Conservation (phyloP, 176 grass and related monocot genomes). For the Oryza coarctata region DNA sequence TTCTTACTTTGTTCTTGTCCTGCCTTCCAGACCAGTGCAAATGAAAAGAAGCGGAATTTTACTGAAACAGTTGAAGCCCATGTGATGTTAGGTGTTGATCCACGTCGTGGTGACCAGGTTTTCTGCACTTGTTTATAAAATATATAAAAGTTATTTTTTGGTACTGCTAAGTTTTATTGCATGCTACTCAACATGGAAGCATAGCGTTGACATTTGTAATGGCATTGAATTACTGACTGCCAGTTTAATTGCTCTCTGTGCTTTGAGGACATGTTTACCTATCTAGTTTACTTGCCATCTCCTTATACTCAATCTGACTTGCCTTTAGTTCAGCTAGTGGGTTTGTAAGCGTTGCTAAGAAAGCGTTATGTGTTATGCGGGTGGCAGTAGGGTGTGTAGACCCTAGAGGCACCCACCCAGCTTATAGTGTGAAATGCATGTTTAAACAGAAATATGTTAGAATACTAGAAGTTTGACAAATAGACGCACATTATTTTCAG, state of each 20-base stretch:
- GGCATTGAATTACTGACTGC: not conserved
- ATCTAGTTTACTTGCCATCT: not conserved
- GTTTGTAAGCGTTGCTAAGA: not conserved
- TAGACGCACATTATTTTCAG: not conserved
- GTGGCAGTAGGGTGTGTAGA: not conserved
- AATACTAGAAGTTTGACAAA: not conserved
- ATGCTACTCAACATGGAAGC: constrained; percentile 8
- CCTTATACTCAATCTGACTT: not conserved
- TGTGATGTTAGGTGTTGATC: constrained; percentile 95
- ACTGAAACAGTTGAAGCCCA: constrained; percentile 92
- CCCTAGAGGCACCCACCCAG: not conserved
- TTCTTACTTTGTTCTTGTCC: constrained; percentile 29
- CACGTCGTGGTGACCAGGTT: constrained; percentile 92
- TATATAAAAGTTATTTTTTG: not conserved
- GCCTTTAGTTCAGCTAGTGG: not conserved
- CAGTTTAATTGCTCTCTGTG: not conserved
- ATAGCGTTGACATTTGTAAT: not conserved
- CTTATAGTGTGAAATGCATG: not conserved
- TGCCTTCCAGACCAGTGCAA: constrained; percentile 66
- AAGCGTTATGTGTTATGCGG: not conserved
- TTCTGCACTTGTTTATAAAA: not conserved
- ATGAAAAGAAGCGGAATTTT: constrained; percentile 66
- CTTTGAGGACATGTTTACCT: not conserved
- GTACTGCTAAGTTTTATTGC: not conserved
- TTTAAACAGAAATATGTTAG: not conserved